Conservation (phyloP, 1,139 yeast species). For the Geotrichum klebahnii region DNA sequence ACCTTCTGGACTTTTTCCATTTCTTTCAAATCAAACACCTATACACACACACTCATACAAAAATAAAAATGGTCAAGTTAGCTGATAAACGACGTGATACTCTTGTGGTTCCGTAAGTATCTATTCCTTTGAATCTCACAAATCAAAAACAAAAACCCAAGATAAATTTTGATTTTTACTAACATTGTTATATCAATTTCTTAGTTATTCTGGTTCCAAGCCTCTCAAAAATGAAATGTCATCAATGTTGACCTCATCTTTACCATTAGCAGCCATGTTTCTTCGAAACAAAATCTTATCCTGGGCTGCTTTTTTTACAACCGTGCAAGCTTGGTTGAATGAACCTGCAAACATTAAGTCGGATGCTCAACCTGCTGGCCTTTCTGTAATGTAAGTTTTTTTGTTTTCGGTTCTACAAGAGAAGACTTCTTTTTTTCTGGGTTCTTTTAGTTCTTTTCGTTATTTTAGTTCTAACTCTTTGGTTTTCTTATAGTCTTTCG, state of each 20-base stretch:
- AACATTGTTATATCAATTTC: slow-evolving; percentile 6
- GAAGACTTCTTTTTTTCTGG: neutral
- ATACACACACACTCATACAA: too few relatives aligned
- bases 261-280: slow-evolving; percentile 66
- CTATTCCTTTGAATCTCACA: slow-evolving; percentile 9
- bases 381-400: slow-evolving; percentile 27
- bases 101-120: slow-evolving; percentile 30
- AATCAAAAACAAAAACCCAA: slow-evolving; percentile 1
- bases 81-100: slow-evolving; percentile 36
- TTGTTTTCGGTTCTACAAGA: neutral
- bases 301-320: slow-evolving; percentile 55
- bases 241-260: slow-evolving; percentile 47
- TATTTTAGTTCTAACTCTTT: neutral
- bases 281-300: slow-evolving; percentile 48
- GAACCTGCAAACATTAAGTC: slow-evolving; percentile 43
- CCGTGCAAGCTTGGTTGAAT: slow-evolving; percentile 50
- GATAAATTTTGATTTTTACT: slow-evolving; percentile 23
- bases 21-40: neutral
- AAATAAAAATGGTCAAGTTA: slow-evolving; percentile 13
- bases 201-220: slow-evolving; percentile 33
- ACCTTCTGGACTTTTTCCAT: neutral
- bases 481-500: slow-evolving; percentile 26
- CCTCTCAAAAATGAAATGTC: slow-evolving; percentile 26
- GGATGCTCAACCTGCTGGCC: slow-evolving; percentile 37
- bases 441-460: neutral